phyloP scores from a whole-genome alignment of 345 rosid genomes.

The Hibiscus syriacus region DNA sequence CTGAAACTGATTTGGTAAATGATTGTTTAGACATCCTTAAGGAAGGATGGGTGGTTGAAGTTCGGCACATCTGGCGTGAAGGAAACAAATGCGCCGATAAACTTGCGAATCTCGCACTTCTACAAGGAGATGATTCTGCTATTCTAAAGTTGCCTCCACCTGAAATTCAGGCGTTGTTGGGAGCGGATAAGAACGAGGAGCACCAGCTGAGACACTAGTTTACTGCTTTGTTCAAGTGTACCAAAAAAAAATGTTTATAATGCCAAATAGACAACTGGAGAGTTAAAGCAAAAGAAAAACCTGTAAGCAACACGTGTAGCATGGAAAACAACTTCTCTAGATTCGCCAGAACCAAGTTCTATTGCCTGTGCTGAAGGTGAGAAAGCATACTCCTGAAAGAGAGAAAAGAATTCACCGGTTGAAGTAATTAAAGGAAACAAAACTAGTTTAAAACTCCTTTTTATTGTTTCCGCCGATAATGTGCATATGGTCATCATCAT shows the following conservation, averaged over 20 bases:
- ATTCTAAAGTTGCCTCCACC: too few relatives aligned
- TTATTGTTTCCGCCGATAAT: neutral
- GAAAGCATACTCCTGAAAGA: slow-evolving; percentile 80
- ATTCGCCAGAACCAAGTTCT: slow-evolving; percentile 90
- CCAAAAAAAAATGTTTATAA: neutral
- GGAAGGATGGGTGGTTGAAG: too few relatives aligned
- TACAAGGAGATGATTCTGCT: too few relatives aligned
- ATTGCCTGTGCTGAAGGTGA: slow-evolving; percentile 78
- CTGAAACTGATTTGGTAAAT: too few relatives aligned
- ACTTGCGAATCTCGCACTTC: too few relatives aligned
- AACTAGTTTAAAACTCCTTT: neutral
- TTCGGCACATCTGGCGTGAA: too few relatives aligned
- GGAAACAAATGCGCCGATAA: too few relatives aligned
- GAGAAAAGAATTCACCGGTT: neutral
- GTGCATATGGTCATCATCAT: neutral
- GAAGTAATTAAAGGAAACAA: neutral
- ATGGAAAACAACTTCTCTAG: slow-evolving; percentile 62
- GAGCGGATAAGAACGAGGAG: too few relatives aligned
- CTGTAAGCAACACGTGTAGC: slow-evolving; percentile 95
- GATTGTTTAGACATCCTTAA: too few relatives aligned
- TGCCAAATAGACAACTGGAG: slow-evolving; percentile 1
- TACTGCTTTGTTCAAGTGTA: too few relatives aligned
- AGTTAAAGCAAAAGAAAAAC: slow-evolving; percentile 26
- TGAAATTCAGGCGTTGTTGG: too few relatives aligned
- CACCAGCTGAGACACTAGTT: too few relatives aligned